These are phyloP conservation scores for Eutypella sp. DNA, from an alignment of 2,329 filamentous ascomycete species.

Conservation along the genomic window DNA sequence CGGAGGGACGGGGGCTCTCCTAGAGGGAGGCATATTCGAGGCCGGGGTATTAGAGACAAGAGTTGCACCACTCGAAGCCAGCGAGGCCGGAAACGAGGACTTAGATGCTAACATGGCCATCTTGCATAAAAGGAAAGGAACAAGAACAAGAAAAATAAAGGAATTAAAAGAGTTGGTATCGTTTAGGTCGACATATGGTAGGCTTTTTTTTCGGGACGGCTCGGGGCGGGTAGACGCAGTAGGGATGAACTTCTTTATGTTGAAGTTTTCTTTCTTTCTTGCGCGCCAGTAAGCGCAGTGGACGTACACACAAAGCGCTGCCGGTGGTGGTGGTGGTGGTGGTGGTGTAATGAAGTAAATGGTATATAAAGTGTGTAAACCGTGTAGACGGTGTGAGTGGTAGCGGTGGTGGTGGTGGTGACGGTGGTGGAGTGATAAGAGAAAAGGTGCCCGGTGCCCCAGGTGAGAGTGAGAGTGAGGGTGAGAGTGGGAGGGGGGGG, in stretches of 20 bases:
- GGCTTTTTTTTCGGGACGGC: slow-evolving; percentile 2
- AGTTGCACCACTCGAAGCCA: slow-evolving; percentile 41
- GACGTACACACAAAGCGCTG: neutral
- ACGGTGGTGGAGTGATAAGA: neutral
- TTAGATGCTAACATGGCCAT: slow-evolving; percentile 82
- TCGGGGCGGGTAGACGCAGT: slow-evolving; percentile 2
- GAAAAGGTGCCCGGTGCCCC: neutral
- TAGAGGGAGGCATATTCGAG: slow-evolving; percentile 45
- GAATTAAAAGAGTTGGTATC: slow-evolving; percentile 7
- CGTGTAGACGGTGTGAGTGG: too few relatives aligned
- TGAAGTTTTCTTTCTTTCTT: neutral
- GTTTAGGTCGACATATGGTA: slow-evolving; percentile 15
- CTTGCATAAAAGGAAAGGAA: slow-evolving; percentile 10
- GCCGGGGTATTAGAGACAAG: slow-evolving; percentile 44
- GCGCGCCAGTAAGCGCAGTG: too few relatives aligned
- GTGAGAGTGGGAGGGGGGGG: neutral
- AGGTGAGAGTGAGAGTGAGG: neutral
- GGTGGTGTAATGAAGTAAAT: too few relatives aligned
- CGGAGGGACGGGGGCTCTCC: slow-evolving; percentile 46
- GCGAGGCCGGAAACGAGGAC: slow-evolving; percentile 58
- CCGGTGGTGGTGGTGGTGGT: too few relatives aligned
- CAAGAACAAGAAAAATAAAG: neutral
- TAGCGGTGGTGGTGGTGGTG: too few relatives aligned
- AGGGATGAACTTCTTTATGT: slow-evolving; percentile 5
- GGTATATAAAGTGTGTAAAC: too few relatives aligned